phyloP scores from a whole-genome alignment of 2,329 filamentous ascomycete species.

The Aureobasidium sp. region DNA sequence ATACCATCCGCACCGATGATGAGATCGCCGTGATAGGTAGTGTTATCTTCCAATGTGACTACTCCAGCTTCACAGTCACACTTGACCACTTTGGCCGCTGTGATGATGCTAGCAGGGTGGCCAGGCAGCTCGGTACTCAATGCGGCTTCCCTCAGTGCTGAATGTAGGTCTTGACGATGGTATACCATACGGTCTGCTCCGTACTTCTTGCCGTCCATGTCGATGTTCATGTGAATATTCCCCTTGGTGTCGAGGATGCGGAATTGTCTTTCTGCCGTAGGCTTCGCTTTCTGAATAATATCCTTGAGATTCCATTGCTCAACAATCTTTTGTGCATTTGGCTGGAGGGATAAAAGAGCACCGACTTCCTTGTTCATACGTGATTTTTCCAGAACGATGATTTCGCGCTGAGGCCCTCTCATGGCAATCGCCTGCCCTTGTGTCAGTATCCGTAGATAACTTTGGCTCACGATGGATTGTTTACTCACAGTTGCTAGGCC shows the following conservation, averaged over 20 bases:
- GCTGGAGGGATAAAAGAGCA: constrained; percentile 37
- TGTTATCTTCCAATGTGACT: constrained; percentile 30
- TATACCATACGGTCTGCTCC: constrained; percentile 36
- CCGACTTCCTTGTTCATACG: constrained; percentile 32
- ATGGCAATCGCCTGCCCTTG: constrained; percentile 30
- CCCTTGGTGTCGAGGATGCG: constrained; percentile 31
- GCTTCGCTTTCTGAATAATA: constrained; percentile 26
- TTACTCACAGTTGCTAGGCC: constrained; percentile 28
- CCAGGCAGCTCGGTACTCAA: constrained; percentile 21
- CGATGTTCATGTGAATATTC: constrained; percentile 28
- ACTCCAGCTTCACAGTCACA: constrained; percentile 23
- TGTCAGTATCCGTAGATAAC: neutral
- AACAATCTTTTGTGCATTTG: constrained; percentile 35
- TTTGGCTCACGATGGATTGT: neutral
- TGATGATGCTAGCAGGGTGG: constrained; percentile 24
- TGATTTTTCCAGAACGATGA: constrained; percentile 27
- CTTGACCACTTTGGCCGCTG: constrained; percentile 21
- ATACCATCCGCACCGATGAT: constrained; percentile 36
- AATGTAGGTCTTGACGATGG: constrained; percentile 37
- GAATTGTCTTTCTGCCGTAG: constrained; percentile 32
- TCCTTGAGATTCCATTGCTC: constrained; percentile 26
- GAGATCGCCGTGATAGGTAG: constrained; percentile 22
- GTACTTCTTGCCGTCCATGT: constrained; percentile 27
- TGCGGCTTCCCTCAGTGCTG: constrained; percentile 26
- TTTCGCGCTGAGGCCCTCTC: constrained; percentile 26